Evolutionary conservation across 371 early-diverging fungal species (phyloP), one percentile per base, ranked within the genome.

Genomic region (Lichtheimia corymbifera): DNA sequence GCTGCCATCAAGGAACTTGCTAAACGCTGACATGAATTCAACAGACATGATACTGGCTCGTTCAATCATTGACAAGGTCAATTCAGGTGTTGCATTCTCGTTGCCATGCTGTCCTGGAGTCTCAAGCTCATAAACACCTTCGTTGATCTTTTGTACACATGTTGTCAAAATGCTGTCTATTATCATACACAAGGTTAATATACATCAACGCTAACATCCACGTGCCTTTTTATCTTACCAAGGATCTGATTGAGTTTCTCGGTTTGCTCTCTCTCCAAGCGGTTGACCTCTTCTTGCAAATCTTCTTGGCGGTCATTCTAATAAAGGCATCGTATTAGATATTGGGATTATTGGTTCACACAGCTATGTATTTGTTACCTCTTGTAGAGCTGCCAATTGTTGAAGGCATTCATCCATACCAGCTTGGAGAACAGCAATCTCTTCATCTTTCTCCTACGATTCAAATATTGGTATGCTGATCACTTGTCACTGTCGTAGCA

Each of bases 351-450:
- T 9, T 9, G 9, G 35, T 50, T 4, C 17, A 61, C 5, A 17
- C 5, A 35, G 5, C 4, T 58, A 15, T 40, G 13, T 25, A 1
- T 50, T 25, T 24, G 24, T 17, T 60, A n/a, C 25, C 5, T 18
- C 15, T 72, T 93, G 91, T 63, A 92, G 64, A 57, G 90, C 84
- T 18, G 91, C 86, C 63, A 98, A 77, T 61, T 94, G 93, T 44
- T 88, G 63, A 57, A 98, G 80, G 53, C 94, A 93, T 79, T 98
- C 96, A 74, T 97, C 98, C 85, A 98, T 85, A 30, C 93, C 95
- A n/a, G 93, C 90, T 75, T 96, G 95, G 22, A 95, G 79, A 1
- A 96, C 91, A 5, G 88, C 86, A 59, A 92, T 83, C 60, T 97
- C 98, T 58, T 95, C 96, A 62, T 95, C 94, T 73, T 93, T 95